Evolutionary conservation across 495 filamentous ascomycete species (phyloP), one percentile per base, ranked within the genome.

Genomic region (Cercophora newfieldiana): DNA sequence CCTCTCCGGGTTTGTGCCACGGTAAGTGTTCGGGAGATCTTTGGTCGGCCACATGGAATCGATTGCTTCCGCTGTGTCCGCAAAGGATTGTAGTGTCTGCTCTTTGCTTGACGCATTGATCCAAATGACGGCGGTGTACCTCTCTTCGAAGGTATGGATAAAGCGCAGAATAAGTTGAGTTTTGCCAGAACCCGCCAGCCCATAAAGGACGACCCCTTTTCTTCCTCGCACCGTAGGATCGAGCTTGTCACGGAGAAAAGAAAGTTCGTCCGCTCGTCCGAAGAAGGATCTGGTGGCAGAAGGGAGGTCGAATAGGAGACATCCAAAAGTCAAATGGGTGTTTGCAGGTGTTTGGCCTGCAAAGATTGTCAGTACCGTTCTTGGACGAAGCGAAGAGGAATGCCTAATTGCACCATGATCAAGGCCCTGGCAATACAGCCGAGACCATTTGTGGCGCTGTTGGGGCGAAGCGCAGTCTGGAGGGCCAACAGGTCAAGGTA

Each of bases 91-190:
- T 29, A 51, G 18, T 4, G 21, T n/a, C 48, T 51, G 48, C 48
- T 51, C 48, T n/a, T 51, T 51, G 48, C 48, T 51, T n/a, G 48
- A 51, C 6, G 48, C 48, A 24, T 51, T n/a, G 48, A 51, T 51
- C 48, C 48, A 51, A n/a, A 51, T n/a, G 21, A 51, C 21, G 18
- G 48, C 48, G 6, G 48, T 7, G 48, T 51, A 51, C 48, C 5
- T n/a, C 3, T 51, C 48, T 24, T n/a, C 4, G 18, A 7, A 51
- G 6, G 5, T 51, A 4, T 51, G 48, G 48, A 51, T 51, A 16
- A 51, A 51, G 21, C 21, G 48, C 18, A 51, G 18, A 3, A 16
- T 7, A 4, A 51, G 48, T 16, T 51, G 48, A 4, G 48, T 51
- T 24, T 51, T 51, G 6, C 48, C 48, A n/a, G 48, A n/a, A 24